Evolutionary conservation across 805 yeast genomes (phyloP), one percentile per base, ranked within the genome.

Genomic region (Sugiyamaella boreocaroliniensis): DNA sequence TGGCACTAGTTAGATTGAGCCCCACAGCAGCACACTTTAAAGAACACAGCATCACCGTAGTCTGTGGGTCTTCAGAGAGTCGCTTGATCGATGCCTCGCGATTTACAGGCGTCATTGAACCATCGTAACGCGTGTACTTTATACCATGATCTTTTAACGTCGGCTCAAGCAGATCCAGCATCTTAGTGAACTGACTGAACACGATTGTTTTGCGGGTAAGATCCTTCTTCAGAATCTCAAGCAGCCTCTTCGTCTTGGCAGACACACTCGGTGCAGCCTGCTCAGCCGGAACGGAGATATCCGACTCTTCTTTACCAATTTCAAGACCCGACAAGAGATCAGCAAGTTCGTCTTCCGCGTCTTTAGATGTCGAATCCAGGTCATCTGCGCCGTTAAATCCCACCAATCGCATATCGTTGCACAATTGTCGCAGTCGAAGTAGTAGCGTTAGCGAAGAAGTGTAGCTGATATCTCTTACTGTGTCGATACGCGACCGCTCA

Each of bases 21-120:
- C 79, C 79, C 6, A 75, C 66, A 0, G 79, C 72, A 2, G 77
- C 78, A 29, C 77, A 67, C 49, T 68, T 68, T 15, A 75, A 57
- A 1, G 79, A 74, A 55, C 79, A 74, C 44, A 75, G 61, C 52
- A 74, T 58, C 10, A 72, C 71, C 10, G 56, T 50, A 9, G 57
- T 54, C n/a, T 49, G 56, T 3, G 59, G 52, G 45, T 72, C 71
- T 3, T 61, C 59, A 45, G 66, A 56, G 43, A 74, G 59, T 16
- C 52, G 51, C 2, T 57, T 49, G 26, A 76, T 61, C 0, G 71
- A 60, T 2, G 52, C 45, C 11, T 63, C 67, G 26, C 77, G 70
- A 47, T 60, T 55, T 4, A 49, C 54, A 6, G 68, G 49, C 12
- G 56, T 53, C 68, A 72, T 62, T 6, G 53, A 26, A 9, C 79